A percentile compares a stretch with the other conserved stretches of the same genome.
phyloP scores from a whole-genome alignment of 2,329 filamentous ascomycete species.

The Parafenestella ontariensis region DNA sequence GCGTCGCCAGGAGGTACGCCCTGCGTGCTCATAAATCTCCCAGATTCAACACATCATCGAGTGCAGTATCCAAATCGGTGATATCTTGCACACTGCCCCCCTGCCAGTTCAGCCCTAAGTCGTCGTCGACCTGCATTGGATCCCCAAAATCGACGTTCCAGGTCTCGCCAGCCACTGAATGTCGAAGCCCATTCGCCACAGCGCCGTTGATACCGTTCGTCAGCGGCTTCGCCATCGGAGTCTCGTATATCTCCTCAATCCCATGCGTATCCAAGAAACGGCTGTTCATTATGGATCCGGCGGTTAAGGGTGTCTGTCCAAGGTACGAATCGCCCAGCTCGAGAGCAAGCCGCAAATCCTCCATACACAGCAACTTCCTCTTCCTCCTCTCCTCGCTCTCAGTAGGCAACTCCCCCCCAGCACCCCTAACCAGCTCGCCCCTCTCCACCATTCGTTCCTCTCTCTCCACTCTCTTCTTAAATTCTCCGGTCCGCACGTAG shows the following conservation, averaged over 20 bases:
- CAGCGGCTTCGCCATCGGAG: conserved; percentile 6
- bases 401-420: conserved; percentile 78
- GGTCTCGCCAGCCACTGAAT: conserved; percentile 7
- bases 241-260: conserved; percentile 32
- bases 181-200: conserved; percentile 12
- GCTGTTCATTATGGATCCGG: conserved; percentile 70
- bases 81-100: conserved; percentile 46
- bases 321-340: conserved; percentile 78
- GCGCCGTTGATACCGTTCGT: conserved; percentile 14
- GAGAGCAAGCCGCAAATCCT: conserved; percentile 78
- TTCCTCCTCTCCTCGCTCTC: conserved; percentile 79
- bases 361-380: conserved; percentile 75
- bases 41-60: conserved; percentile 50
- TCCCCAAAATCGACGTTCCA: conserved; percentile 37
- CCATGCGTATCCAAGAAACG: conserved; percentile 68
- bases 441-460: conserved; percentile 77
- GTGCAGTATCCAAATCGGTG: conserved; percentile 37
- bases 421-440: conserved; percentile 78
- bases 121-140: conserved; percentile 39
- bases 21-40: conserved; percentile 24
- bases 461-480: conserved; percentile 73
- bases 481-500: conserved; percentile 77
- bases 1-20: not conserved
- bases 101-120: conserved; percentile 47
- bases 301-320: conserved; percentile 77